Evolutionary conservation across 2,329 filamentous ascomycete genomes (phyloP).

Genomic region (Podosphaera fusca): DNA sequence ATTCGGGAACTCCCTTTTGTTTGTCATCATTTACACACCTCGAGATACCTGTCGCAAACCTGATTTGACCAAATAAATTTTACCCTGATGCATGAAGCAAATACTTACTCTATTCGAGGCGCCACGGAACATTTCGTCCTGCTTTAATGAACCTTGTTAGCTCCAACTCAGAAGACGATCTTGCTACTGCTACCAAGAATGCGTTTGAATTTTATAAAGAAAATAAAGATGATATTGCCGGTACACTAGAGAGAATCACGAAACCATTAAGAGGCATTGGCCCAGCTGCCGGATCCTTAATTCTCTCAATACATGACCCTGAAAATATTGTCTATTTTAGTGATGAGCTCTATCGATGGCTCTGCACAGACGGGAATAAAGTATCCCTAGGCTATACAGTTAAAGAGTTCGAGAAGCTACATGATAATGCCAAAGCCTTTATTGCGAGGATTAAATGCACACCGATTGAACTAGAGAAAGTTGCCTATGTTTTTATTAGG

Average conservation of each 20-base stretch:
- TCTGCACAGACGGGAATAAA: conserved; percentile 29
- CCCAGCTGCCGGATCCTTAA: conserved; percentile 54
- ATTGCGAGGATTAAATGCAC: conserved; percentile 26
- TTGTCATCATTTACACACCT: not conserved
- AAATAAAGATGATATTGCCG: conserved; percentile 16
- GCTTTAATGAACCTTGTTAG: conserved; percentile 33
- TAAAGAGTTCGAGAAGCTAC: conserved; percentile 42
- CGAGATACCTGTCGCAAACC: not conserved
- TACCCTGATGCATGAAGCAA: not conserved
- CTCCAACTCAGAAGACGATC: conserved; percentile 26
- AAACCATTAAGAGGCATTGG: conserved; percentile 47
- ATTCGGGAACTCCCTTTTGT: conserved; percentile 3
- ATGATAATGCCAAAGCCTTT: conserved; percentile 21
- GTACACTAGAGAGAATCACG: conserved; percentile 29
- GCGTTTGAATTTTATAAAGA: conserved; percentile 26
- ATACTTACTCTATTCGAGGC: conserved; percentile 7
- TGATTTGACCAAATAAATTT: not conserved
- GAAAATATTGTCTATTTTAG: conserved; percentile 47
- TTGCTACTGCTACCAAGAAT: conserved; percentile 25
- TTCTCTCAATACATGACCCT: conserved; percentile 42
- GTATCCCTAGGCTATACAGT: conserved; percentile 41
- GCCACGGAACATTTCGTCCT: conserved; percentile 37
- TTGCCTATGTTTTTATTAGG: conserved; percentile 44
- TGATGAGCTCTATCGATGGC: conserved; percentile 57
- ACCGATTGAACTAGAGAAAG: conserved; percentile 44